phyloP scores from a whole-genome alignment of 441 rosid genomes.

The Erodium chrysanthum region DNA sequence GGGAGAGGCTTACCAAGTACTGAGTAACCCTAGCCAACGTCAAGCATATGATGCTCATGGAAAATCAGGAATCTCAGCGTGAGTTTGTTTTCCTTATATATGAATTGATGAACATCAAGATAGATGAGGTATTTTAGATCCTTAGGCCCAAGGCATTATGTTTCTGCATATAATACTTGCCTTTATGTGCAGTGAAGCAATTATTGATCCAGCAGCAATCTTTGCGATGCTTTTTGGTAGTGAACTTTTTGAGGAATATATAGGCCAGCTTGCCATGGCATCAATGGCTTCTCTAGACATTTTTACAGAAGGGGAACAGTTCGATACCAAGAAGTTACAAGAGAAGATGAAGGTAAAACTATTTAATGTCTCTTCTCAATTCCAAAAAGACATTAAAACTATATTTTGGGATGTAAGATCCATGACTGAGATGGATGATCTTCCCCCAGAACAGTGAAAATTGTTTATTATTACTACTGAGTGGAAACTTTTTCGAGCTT shows the following conservation, averaged over 20 bases:
- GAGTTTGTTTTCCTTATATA: conserved; percentile 37
- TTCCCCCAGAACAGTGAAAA: too few species aligned
- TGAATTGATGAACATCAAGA: conserved; percentile 19
- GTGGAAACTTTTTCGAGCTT: too few species aligned
- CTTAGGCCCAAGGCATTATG: background rate
- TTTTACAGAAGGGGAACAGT: conserved; percentile 73
- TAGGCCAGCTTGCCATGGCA: conserved; percentile 98
- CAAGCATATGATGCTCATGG: conserved; percentile 89
- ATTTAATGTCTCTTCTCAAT: background rate
- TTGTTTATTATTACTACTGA: too few species aligned
- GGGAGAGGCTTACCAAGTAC: conserved; percentile 95
- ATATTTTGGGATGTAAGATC: background rate
- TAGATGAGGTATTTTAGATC: conserved; percentile 8
- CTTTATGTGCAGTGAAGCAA: conserved; percentile 60
- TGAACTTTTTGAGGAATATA: conserved; percentile 85
- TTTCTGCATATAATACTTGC: conserved; percentile 10
- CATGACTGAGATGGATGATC: too few species aligned
- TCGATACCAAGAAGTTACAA: conserved; percentile 77
- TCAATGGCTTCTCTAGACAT: conserved; percentile 91
- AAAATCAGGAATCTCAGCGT: conserved; percentile 92
- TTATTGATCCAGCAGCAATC: conserved; percentile 86
- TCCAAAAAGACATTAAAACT: background rate
- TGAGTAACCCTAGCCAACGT: conserved; percentile 80
- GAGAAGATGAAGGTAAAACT: conserved; percentile 73
- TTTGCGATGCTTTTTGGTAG: conserved; percentile 98